Base-by-base conservation (phyloP, 2,329 filamentous ascomycete species). In the Colletotrichum coccodes region DNA sequence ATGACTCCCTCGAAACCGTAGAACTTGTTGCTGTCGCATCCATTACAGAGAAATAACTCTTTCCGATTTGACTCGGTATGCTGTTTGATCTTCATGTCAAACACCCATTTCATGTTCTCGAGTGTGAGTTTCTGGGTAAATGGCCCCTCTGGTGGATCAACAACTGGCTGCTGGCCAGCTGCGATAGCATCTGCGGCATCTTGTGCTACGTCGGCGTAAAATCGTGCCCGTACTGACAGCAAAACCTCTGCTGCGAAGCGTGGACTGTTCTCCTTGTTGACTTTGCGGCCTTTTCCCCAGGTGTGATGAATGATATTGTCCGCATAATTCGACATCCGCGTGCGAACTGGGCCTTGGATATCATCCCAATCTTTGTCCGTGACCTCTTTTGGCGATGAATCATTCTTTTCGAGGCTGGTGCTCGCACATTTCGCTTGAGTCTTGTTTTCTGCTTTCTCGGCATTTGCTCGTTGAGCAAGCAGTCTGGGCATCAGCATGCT, bases 71-170 rank as follows among this genome's bases (percentile, higher is more conserved):
- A 80, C 70, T 94, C 91, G 3, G 91, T 93, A 61, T 89, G 80
- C 28, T 89, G 89, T 75, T 90, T 93, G 76, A 96, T 85, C 77
- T 94, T 94, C 72, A 88, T 88, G 74, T 95, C 92, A 76, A 92
- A 95, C 34, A 95, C 83, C 89, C 91, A 95, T 78, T 92, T 95
- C 92, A 96, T 94, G 75, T 95, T 94, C 76, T 95, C 93, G 72
- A 96, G 80, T 1, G 91, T 92, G 60, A 95, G 82, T 75, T 86
- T 90, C 76, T 88, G 85, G 30, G 85, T 89, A 73, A 84, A 87
- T 7, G 87, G 84, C 0, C 85, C 87, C 70, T 86, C 81, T 2
- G 82, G 80, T 8, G 85, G 84, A 70, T 91, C 88, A 11, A 76
- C 62, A 32, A 78, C 74, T 5, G 83, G 82, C 63, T 82, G 71